phyloP scores from a whole-genome alignment of 441 rosid genomes.

The Brassica balearica region DNA sequence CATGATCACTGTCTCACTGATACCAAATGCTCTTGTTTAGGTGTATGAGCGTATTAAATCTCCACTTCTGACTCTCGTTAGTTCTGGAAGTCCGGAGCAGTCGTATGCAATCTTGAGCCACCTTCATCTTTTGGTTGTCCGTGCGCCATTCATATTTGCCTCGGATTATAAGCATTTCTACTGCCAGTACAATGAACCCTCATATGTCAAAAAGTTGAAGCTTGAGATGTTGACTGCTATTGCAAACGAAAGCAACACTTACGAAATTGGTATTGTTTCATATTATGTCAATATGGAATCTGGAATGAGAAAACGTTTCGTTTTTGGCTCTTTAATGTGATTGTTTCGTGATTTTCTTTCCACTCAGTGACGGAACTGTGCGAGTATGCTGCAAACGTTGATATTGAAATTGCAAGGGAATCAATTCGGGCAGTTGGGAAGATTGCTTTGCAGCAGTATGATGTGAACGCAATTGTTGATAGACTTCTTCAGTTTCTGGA shows the following conservation, averaged over 20 bases:
- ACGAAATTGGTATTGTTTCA: slow-evolving; percentile 78
- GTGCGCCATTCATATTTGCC: slow-evolving; percentile 89
- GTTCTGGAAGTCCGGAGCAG: slow-evolving; percentile 99
- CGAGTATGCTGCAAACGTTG: slow-evolving; percentile 98
- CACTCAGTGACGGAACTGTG: slow-evolving; percentile 90
- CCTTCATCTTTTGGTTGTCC: slow-evolving; percentile 94
- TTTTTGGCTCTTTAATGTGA: slow-evolving; percentile 27
- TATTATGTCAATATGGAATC: slow-evolving; percentile 11
- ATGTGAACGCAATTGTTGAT: slow-evolving; percentile 98
- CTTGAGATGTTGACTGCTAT: slow-evolving; percentile 99
- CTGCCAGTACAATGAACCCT: slow-evolving; percentile 96
- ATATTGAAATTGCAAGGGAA: slow-evolving; percentile 93
- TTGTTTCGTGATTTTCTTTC: slow-evolving; percentile 32
- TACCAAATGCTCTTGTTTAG: slow-evolving; percentile 50
- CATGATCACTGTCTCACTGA: slow-evolving; percentile 35
- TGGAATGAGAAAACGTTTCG: slow-evolving; percentile 5
- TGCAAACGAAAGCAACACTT: slow-evolving; percentile 95
- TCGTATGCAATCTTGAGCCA: slow-evolving; percentile 95
- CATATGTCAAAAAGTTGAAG: slow-evolving; percentile 92
- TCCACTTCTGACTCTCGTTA: slow-evolving; percentile 91
- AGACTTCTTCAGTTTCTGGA: slow-evolving; percentile 99
- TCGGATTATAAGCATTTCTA: slow-evolving; percentile 92
- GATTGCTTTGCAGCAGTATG: slow-evolving; percentile 97
- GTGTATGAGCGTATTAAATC: slow-evolving; percentile 98
- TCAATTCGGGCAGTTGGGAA: slow-evolving; percentile 97